A percentile compares a stretch with the other conserved stretches of the same genome.
Evolutionary conservation across 2,329 filamentous ascomycete genomes (phyloP).

Genomic region (Aureobasidium namibiae): DNA sequence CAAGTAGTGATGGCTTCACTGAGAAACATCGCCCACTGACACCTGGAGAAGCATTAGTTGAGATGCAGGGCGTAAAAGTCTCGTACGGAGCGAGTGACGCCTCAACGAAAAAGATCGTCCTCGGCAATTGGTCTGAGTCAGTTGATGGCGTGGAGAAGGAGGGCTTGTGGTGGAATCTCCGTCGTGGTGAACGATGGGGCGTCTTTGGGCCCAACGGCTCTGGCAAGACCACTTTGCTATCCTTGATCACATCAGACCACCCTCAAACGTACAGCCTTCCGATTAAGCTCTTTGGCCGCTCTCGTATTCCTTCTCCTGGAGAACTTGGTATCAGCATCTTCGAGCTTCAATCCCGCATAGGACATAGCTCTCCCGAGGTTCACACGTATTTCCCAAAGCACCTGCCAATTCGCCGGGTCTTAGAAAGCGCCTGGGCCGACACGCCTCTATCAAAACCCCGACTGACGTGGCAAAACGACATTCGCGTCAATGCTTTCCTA

Average conservation of each 20-base stretch:
- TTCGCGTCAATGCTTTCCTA: slow-evolving; percentile 60
- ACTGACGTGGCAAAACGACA: slow-evolving; percentile 49
- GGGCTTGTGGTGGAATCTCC: slow-evolving; percentile 76
- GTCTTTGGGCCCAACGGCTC: slow-evolving; percentile 90
- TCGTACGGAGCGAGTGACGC: slow-evolving; percentile 54
- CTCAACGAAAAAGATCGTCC: slow-evolving; percentile 48
- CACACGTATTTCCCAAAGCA: slow-evolving; percentile 83
- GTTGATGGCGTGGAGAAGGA: background rate
- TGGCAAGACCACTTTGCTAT: slow-evolving; percentile 90
- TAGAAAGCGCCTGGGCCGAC: slow-evolving; percentile 86
- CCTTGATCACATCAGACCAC: slow-evolving; percentile 89
- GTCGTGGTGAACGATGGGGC: slow-evolving; percentile 78
- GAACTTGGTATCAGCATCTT: slow-evolving; percentile 76
- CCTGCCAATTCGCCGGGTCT: slow-evolving; percentile 61
- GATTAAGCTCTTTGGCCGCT: slow-evolving; percentile 75
- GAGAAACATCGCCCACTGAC: slow-evolving; percentile 18
- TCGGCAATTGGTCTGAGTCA: slow-evolving; percentile 63
- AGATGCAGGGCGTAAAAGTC: slow-evolving; percentile 80
- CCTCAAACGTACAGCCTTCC: slow-evolving; percentile 88
- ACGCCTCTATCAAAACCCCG: slow-evolving; percentile 68
- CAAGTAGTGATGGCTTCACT: slow-evolving; percentile 25
- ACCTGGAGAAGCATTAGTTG: slow-evolving; percentile 63
- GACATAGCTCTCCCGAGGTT: slow-evolving; percentile 89
- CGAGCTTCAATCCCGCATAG: slow-evolving; percentile 82
- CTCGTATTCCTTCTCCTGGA: slow-evolving; percentile 66